phyloP scores from a whole-genome alignment of 192 early-diverging fungal species.

The Rhizoclosmatium globosum region DNA sequence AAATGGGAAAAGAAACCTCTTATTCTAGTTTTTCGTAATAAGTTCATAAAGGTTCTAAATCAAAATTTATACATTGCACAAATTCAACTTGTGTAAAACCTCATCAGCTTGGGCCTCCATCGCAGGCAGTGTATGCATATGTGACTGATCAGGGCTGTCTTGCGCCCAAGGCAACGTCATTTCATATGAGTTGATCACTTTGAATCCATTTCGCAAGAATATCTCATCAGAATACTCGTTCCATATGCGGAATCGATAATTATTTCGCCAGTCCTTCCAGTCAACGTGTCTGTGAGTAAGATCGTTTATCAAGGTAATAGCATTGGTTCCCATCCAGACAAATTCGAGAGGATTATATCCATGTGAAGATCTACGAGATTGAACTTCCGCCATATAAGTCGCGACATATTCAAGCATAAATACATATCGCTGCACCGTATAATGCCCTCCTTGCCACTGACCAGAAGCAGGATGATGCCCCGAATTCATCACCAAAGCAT shows the following conservation, averaged over 20 bases:
- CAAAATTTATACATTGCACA: not conserved
- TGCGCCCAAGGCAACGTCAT: not conserved
- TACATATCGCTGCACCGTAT: not conserved
- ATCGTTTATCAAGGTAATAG: not conserved
- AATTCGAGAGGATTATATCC: not conserved
- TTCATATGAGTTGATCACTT: not conserved
- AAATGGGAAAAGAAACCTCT: too few relatives aligned
- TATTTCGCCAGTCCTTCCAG: slow-evolving; percentile 9
- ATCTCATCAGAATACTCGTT: not conserved
- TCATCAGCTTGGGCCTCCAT: slow-evolving; percentile 17
- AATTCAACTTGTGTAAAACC: slow-evolving; percentile 21
- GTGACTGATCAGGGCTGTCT: slow-evolving; percentile 1
- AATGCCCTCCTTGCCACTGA: slow-evolving; percentile 4
- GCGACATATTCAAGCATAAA: not conserved
- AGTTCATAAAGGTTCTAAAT: too few relatives aligned
- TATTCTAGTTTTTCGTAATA: too few relatives aligned
- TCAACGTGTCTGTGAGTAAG: not conserved
- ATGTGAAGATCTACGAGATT: not conserved
- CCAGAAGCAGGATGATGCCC: not conserved
- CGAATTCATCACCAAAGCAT: not conserved
- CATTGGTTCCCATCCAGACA: not conserved
- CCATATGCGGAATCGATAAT: not conserved
- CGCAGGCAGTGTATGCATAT: not conserved
- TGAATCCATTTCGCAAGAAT: not conserved
- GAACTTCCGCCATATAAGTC: not conserved